These are phyloP conservation scores for Penicillium freii DNA, from an alignment of 2,329 filamentous ascomycete species.

Conservation along the genomic window DNA sequence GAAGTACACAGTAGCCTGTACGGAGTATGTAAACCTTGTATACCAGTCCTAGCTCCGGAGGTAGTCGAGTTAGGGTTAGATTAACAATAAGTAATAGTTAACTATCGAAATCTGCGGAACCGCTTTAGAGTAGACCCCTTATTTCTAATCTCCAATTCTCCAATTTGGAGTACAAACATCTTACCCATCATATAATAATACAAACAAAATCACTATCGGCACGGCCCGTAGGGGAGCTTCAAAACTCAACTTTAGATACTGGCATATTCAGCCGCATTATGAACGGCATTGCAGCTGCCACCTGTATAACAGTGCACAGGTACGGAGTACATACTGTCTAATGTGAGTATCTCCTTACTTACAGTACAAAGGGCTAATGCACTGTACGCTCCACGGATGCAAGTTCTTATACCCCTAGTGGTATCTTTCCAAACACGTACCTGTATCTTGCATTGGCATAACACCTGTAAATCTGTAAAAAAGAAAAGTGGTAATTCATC, in stretches of 20 bases:
- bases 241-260: background rate
- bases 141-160: background rate
- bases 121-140: background rate
- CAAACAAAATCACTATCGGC: background rate
- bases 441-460: background rate
- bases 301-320: background rate
- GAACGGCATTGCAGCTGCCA: slow-evolving; percentile 16
- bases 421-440: background rate
- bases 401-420: background rate
- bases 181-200: background rate
- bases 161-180: background rate
- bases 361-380: background rate
- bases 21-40: background rate
- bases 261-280: background rate
- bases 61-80: background rate
- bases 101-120: background rate
- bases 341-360: background rate
- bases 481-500: background rate
- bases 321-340: background rate
- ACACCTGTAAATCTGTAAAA: background rate
- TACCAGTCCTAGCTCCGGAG: background rate
- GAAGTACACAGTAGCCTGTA: background rate
- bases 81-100: background rate
- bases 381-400: background rate
- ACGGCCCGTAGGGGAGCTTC: slow-evolving; percentile 7